Percentiles rank a stretch among this genome's conserved stretches.
phyloP scores from a whole-genome alignment of 768 basidiomycete genomes.

The Termitomyces titanicus region DNA sequence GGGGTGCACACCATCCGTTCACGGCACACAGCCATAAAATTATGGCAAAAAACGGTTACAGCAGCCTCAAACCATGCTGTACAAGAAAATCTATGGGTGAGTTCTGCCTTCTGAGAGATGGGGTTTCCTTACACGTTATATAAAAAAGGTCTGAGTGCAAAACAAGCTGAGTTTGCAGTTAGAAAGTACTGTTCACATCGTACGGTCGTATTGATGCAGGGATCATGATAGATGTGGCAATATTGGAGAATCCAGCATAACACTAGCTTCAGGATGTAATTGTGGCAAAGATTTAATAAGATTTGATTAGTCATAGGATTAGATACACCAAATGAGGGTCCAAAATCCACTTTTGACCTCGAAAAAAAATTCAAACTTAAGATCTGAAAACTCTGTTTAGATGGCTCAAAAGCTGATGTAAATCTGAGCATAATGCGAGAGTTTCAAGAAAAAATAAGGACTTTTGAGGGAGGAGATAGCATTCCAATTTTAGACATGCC shows the following conservation, averaged over 20 bases:
- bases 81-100: too few relatives aligned
- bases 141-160: conserved; percentile 2
- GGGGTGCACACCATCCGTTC: too few relatives aligned
- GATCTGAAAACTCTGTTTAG: not conserved
- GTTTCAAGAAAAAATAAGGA: not conserved
- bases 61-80: too few relatives aligned
- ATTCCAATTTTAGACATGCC: too few relatives aligned
- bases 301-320: not conserved
- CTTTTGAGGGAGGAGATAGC: too few relatives aligned
- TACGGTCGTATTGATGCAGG: not conserved
- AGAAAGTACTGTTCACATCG: not conserved
- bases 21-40: too few relatives aligned
- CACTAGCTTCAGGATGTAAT: not conserved
- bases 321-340: not conserved
- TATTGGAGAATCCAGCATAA: not conserved
- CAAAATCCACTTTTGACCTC: not conserved
- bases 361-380: not conserved
- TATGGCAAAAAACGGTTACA: too few relatives aligned
- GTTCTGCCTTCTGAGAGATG: too few relatives aligned
- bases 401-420: not conserved
- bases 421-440: too few relatives aligned
- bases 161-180: conserved; percentile 5
- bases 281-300: not conserved
- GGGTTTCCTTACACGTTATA: too few relatives aligned
- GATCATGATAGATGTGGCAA: conserved; percentile 2